Evolutionary conservation across 2,329 filamentous ascomycete genomes (phyloP).

Genomic region (Fusarium kyushuense): DNA sequence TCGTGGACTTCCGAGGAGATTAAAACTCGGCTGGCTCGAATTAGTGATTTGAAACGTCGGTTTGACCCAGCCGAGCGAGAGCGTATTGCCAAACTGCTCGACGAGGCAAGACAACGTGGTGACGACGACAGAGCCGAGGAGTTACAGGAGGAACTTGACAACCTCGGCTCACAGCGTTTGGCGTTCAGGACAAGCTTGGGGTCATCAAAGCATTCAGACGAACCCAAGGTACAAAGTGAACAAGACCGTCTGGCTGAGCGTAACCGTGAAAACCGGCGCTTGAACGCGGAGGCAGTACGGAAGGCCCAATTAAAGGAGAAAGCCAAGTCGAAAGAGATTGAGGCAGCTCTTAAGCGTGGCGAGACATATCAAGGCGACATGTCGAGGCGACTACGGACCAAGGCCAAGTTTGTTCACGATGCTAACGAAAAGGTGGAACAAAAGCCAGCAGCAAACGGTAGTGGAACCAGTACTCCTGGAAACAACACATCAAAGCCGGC

Average conservation of each 20-base stretch:
- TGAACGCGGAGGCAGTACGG: conserved; percentile 90
- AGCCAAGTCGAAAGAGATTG: conserved; percentile 69
- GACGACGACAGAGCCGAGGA: conserved; percentile 69
- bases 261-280: conserved; percentile 85
- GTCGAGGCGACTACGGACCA: conserved; percentile 73
- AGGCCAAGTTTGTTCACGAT: conserved; percentile 76
- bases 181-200: conserved; percentile 77
- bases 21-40: conserved; percentile 79
- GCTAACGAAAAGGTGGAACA: conserved; percentile 64
- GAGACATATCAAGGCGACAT: conserved; percentile 70
- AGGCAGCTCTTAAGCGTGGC: conserved; percentile 71
- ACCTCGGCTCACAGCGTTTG: conserved; percentile 75
- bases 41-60: conserved; percentile 74
- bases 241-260: conserved; percentile 86
- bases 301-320: conserved; percentile 89
- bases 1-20: conserved; percentile 87
- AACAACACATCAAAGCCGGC: conserved; percentile 65
- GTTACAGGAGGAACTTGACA: conserved; percentile 71
- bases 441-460: conserved; percentile 62
- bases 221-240: conserved; percentile 67
- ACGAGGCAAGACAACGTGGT: conserved; percentile 73
- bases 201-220: conserved; percentile 63
- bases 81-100: conserved; percentile 72
- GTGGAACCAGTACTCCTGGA: conserved; percentile 64
- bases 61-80: conserved; percentile 76